Evolutionary conservation across 2,329 filamentous ascomycete species (phyloP), one percentile per base, ranked within the genome.

Genomic region (Arachnopeziza araneosa): DNA sequence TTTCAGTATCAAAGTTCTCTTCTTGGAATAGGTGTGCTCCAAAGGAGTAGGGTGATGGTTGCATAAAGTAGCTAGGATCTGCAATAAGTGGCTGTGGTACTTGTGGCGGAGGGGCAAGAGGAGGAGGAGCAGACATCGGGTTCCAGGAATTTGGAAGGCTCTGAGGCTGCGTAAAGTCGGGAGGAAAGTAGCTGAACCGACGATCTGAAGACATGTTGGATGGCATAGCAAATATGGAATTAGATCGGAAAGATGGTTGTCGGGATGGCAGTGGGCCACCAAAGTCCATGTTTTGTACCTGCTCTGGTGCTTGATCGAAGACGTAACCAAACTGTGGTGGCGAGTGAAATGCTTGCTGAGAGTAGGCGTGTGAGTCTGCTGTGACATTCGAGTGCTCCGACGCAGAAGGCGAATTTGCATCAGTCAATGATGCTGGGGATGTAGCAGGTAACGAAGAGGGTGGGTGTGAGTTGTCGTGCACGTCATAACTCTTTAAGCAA

Each of bases 401-500:
- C 64, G 68, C 66, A 0, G 77, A 74, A 7, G 80, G 79, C 0
- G 80, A 82, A 63, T 75, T 78, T n/a, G 75, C 74, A 57, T 82
- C 70, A 8, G 68, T 68, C 8, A 73, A 57, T 14, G 75, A 77
- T 24, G 75, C 50, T 72, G 74, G 66, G 69, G 76, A 68, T 69
- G 77, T 64, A 69, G 76, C 74, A 62, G 79, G 67, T 60, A 83
- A 70, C 61, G 82, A 74, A 61, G 81, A 73, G 60, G 83, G 74
- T 59, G 83, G 72, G n/a, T 72, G 73, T 36, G 70, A 74, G 51
- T 63, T 64, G n/a, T 73, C 78, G 49, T 81, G 77, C 24, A 80
- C 79, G 63, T 93, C 88, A 74, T 96, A 99, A 68, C 91, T 92
- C 72, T 91, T 92, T 69, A 98, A 79, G 69, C 93, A 96, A 14